Evolutionary conservation across 83 land plant species (phyloP), one percentile per base, ranked within the genome.

Genomic region (Isoetes engelmannii): DNA sequence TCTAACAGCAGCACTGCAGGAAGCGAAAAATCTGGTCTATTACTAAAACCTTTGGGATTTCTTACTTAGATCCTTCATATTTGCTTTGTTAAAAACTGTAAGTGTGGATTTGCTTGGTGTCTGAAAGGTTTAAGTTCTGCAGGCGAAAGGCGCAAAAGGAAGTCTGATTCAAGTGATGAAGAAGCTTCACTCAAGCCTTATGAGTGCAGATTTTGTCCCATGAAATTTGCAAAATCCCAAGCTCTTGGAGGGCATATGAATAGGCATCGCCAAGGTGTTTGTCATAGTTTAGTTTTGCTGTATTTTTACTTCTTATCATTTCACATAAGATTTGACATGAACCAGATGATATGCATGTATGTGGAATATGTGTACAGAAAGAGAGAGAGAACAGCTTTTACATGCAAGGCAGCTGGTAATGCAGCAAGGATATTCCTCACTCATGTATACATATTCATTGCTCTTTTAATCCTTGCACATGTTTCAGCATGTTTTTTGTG

Each of bases 201-300:
- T 41, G 61, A 58, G 15, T 58, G 61, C 61, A 58, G 61, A n/a
- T 58, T 58, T 58, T 58, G 61, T 58, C 61, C 61, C 7, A 58
- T 58, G 61, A 58, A 58, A 41, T 58, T 58, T 58, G 61, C 61
- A 7, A 58, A 58, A 2, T 58, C 61, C 8, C 61, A 58, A 4
- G 61, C 61, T 7, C 37, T 58, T 20, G 61, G 61, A 19, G 61
- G 61, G 4, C 61, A 58, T 41, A 58, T 58, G 61, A 58, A 58
- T 41, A 3, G 61, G 8, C 61, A 58, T 58, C 61, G 61, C 15
- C 61, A 58, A 58, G 61, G 61, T 58, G 15, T 3, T 51, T 12
- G 55, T 51, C 55, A 51, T 51, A 15, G 55, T 3, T 51, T 51
- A 1, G 1, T 12, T 15, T 51, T 51, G 55, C 55, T 51, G 15